Percentiles rank a stretch among this genome's conserved stretches.
These are phyloP conservation scores for Aspergillus intermedius DNA, from an alignment of 2,329 filamentous ascomycete genomes.

Conservation along the genomic window DNA sequence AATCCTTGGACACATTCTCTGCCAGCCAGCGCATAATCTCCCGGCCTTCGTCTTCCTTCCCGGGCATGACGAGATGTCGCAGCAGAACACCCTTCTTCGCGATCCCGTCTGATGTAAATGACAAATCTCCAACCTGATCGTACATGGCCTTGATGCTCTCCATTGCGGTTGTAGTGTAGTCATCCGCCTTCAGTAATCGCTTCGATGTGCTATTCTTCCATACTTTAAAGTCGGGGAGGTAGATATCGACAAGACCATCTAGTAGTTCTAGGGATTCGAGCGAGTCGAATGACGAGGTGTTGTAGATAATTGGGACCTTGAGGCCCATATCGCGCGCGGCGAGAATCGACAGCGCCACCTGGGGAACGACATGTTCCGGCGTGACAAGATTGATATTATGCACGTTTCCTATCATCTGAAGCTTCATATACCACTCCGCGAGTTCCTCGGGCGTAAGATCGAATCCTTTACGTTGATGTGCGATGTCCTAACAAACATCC, in stretches of 20 bases:
- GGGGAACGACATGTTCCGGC: conserved; percentile 79
- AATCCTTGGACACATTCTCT: conserved; percentile 62
- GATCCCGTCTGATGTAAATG: conserved; percentile 73
- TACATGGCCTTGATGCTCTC: conserved; percentile 79
- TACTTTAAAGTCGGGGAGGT: conserved; percentile 83
- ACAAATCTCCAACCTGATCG: conserved; percentile 71
- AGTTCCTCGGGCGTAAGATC: conserved; percentile 72
- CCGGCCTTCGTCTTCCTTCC: conserved; percentile 64
- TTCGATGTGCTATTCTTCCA: conserved; percentile 63
- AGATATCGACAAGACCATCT: conserved; percentile 76
- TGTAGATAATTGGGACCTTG: conserved; percentile 71
- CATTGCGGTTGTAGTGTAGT: conserved; percentile 64
- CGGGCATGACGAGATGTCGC: conserved; percentile 79
- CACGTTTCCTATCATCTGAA: conserved; percentile 71
- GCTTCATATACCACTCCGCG: conserved; percentile 74
- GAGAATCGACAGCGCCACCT: conserved; percentile 70
- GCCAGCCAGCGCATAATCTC: conserved; percentile 73
- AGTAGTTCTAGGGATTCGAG: conserved; percentile 64
- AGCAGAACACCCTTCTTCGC: conserved; percentile 71
- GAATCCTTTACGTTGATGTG: conserved; percentile 73
- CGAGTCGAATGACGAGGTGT: conserved; percentile 76
- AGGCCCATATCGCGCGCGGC: conserved; percentile 65
- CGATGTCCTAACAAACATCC: conserved; percentile 52
- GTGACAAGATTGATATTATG: conserved; percentile 88
- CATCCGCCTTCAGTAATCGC: conserved; percentile 68